phyloP scores from a whole-genome alignment of 208 protist species.

The Leishmania martiniquensis region DNA sequence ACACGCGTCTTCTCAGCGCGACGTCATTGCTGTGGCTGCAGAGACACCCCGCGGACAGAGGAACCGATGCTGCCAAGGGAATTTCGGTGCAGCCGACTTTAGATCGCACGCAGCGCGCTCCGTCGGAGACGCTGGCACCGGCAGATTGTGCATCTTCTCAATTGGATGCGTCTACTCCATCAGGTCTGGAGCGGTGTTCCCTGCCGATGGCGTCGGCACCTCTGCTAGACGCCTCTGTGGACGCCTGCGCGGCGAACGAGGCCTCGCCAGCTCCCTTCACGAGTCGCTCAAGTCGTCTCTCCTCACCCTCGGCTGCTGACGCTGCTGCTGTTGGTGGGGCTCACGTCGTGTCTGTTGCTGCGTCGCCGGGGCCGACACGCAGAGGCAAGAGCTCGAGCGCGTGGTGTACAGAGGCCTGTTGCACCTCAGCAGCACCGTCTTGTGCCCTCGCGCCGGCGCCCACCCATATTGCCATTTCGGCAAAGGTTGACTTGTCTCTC shows the following conservation, averaged over 20 bases:
- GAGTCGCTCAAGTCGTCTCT: not conserved
- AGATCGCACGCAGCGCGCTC: not conserved
- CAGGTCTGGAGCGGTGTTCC: constrained; percentile 5
- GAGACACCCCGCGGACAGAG: not conserved
- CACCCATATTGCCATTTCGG: not conserved
- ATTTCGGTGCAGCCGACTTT: not conserved
- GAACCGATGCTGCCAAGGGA: not conserved
- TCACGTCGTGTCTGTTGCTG: not conserved
- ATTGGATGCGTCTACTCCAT: not conserved
- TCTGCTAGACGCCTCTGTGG: constrained; percentile 13
- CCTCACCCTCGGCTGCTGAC: constrained; percentile 4
- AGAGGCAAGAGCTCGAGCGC: not conserved
- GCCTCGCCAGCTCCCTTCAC: not conserved
- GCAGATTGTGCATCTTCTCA: not conserved
- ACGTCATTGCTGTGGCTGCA: not conserved
- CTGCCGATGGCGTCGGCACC: constrained; percentile 12
- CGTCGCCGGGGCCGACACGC: not conserved
- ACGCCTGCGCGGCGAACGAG: constrained; percentile 11
- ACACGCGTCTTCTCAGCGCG: not conserved
- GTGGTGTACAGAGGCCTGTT: not conserved
- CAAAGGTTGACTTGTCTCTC: not conserved
- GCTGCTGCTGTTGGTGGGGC: not conserved
- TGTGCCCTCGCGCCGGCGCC: not conserved
- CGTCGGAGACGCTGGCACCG: not conserved
- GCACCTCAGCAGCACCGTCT: not conserved